Base-by-base conservation (phyloP, 352 stramenopile genomes). In the Globisporangium abappressorium region DNA sequence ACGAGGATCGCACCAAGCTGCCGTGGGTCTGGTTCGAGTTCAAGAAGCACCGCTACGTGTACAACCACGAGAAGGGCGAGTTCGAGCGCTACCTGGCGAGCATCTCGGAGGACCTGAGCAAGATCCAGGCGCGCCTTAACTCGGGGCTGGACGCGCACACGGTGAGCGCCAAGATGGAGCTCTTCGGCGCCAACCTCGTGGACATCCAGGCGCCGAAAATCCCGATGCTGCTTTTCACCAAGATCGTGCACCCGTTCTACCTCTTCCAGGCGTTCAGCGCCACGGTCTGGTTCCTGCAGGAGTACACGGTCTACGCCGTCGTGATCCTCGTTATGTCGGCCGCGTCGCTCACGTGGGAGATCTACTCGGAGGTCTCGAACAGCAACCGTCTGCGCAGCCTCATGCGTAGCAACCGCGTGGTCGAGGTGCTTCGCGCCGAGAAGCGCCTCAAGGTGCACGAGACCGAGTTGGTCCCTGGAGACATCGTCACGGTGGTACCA, bases 211-310 rank as follows among this genome's bases (percentile, higher is more conserved):
- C 73, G 33, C 76, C 77, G 0, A 66, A 68, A 14, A 62, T 83
- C 22, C 30, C 66, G 1, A 70, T 70, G 59, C 67, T 91, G 30
- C 54, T 91, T 33, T 82, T 89, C 62, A 49, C 74, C 34, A 92
- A 92, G 62, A 67, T 92, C 28, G 54, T 90, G n/a, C 85, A 93
- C 36, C 85, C 83, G 56, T 93, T 92, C 69, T 93, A 93, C 70
- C 69, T 93, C 22, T 92, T 93, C 67, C 83, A 93, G 66, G 65
- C 89, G n/a, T 61, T 81, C 36, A 91, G 84, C 51, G 81, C 79
- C 5, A 24, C 84, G 22, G 74, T 94, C 47, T 94, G 86, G 86
- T 68, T 92, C 43, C 76, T 71, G 43, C 82, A 92, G 66, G 61
- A 56, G 6, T 94, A 94, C 60, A 81, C 68, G 30, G 81, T 81